Evolutionary conservation across 108 stramenopile species (phyloP).

Genomic region (Cyclostephanos tholiformis): DNA sequence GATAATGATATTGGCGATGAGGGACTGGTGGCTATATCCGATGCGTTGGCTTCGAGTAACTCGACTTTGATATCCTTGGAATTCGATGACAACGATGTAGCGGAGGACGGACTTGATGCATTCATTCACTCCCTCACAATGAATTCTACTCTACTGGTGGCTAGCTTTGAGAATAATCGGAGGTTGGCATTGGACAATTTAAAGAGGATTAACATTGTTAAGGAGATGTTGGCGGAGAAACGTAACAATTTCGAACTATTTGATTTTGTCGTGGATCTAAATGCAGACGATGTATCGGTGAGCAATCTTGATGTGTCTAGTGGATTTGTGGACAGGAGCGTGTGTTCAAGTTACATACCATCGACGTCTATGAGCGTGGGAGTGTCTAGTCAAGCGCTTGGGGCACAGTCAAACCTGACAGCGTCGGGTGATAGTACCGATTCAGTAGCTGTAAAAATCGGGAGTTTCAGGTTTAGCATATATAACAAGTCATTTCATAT

Average conservation of each 20-base stretch:
- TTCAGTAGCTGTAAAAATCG: not conserved
- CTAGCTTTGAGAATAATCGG: slow-evolving; percentile 43
- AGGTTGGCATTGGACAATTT: slow-evolving; percentile 6
- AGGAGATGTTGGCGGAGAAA: slow-evolving; percentile 30
- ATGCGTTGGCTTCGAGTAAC: slow-evolving; percentile 44
- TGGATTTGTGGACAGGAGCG: slow-evolving; percentile 37
- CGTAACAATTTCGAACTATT: slow-evolving; percentile 31
- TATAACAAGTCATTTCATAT: slow-evolving; percentile 16
- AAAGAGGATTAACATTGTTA: not conserved
- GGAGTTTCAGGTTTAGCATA: slow-evolving; percentile 19
- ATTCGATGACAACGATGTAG: slow-evolving; percentile 42
- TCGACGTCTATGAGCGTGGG: slow-evolving; percentile 35
- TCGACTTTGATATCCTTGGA: slow-evolving; percentile 40
- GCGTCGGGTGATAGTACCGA: not conserved
- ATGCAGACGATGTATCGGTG: not conserved
- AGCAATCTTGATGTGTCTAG: not conserved
- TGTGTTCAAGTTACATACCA: slow-evolving; percentile 47
- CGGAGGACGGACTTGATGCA: slow-evolving; percentile 52
- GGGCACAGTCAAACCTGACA: not conserved
- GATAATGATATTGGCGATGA: slow-evolving; percentile 39
- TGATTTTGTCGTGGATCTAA: slow-evolving; percentile 44
- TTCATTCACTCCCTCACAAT: slow-evolving; percentile 51
- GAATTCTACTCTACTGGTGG: slow-evolving; percentile 50
- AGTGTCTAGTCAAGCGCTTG: slow-evolving; percentile 10
- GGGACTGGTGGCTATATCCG: slow-evolving; percentile 24